Evolutionary conservation across 495 filamentous ascomycete species (phyloP), one percentile per base, ranked within the genome.

Genomic region (Symbiotaphrina buchneri): DNA sequence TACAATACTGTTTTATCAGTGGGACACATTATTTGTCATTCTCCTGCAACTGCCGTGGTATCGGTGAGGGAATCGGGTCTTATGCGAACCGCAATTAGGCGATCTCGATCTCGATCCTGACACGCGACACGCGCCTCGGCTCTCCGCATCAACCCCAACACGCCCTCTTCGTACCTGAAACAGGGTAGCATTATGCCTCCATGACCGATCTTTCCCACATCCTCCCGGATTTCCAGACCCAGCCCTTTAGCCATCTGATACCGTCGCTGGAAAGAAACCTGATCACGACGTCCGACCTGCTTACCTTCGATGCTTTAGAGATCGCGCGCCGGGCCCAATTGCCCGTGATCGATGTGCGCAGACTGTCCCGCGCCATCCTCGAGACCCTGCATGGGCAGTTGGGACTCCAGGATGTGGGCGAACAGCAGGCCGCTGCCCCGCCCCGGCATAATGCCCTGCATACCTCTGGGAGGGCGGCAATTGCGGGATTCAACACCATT

Each of bases 131-230:
- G n/a, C n/a, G n/a, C n/a, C n/a, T n/a, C n/a, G n/a, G n/a, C n/a
- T n/a, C n/a, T n/a, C n/a, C n/a, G n/a, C n/a, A n/a, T n/a, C n/a
- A n/a, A n/a, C n/a, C n/a, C n/a, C n/a, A n/a, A n/a, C n/a, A n/a
- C n/a, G n/a, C n/a, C n/a, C n/a, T n/a, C n/a, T n/a, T n/a, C n/a
- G n/a, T n/a, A n/a, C n/a, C n/a, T n/a, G n/a, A n/a, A n/a, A n/a
- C n/a, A n/a, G n/a, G n/a, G n/a, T n/a, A n/a, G n/a, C n/a, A n/a
- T n/a, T n/a, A n/a, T n/a, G n/a, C n/a, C n/a, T n/a, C n/a, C 46
- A 83, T 83, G 78, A 87, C 82, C 49, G 85, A 97, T 69, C 76
- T 97, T 38, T 56, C 72, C 45, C 58, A 65, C 47, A 65, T 84
- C 47, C 69, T 93, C 31, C 87, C 87, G 41, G 55, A 63, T 52